Evolutionary conservation across 2,329 filamentous ascomycete genomes (phyloP).

Genomic region (Tolypocladium ovalisporum): DNA sequence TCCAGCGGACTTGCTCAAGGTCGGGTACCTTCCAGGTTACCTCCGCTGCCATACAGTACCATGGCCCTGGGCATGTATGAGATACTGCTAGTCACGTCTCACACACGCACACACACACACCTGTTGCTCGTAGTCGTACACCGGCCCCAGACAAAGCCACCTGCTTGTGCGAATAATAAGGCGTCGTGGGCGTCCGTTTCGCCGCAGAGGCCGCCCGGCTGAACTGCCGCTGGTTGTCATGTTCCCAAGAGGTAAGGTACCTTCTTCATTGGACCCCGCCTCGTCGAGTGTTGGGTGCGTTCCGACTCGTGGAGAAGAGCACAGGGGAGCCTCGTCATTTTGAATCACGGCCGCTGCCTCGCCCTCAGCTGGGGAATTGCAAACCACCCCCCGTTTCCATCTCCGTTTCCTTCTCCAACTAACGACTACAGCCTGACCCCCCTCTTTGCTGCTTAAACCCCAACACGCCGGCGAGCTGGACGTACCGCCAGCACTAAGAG

Average conservation of each 20-base stretch:
- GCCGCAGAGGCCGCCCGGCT: background rate
- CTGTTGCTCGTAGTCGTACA: too few species aligned
- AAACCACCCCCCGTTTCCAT: background rate
- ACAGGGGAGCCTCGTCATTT: background rate
- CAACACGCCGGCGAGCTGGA: background rate
- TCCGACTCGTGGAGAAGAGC: background rate
- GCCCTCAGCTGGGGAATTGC: background rate
- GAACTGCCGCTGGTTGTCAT: background rate
- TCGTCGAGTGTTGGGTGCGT: background rate
- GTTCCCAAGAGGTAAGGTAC: too few species aligned
- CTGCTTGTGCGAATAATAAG: background rate
- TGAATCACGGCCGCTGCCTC: background rate
- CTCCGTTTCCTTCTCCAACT: background rate
- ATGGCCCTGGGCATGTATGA: background rate
- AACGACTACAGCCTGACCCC: too few species aligned
- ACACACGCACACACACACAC: background rate
- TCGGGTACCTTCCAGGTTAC: too few species aligned
- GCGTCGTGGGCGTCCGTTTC: background rate
- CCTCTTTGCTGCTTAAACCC: background rate
- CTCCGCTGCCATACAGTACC: too few species aligned
- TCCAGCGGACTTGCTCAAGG: background rate
- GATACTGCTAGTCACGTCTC: background rate
- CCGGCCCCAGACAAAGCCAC: background rate
- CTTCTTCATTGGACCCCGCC: background rate
- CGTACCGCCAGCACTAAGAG: background rate